phyloP scores from a whole-genome alignment of 208 protist species.

The Acanthamoeba quina region DNA sequence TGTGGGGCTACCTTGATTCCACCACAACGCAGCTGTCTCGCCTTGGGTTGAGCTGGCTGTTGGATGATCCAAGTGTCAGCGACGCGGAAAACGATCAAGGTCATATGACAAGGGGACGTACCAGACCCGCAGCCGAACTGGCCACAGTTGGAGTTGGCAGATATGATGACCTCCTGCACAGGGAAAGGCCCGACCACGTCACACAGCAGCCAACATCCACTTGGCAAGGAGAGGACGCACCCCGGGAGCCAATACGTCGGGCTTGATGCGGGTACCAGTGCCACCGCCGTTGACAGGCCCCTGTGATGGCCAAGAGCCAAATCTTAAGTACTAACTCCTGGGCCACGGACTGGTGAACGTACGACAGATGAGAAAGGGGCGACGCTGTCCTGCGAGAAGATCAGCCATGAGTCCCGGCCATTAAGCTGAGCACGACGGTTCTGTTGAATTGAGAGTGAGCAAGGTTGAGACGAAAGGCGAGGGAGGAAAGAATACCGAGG shows the following conservation, averaged over 20 bases:
- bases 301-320: neutral
- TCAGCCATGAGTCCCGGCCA: neutral
- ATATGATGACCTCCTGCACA: conserved; percentile 25
- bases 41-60: neutral
- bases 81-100: neutral
- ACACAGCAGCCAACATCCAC: too few species aligned
- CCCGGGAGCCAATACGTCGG: conserved; percentile 30
- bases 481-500: neutral
- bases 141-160: conserved; percentile 19
- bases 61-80: neutral
- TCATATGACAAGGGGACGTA: neutral
- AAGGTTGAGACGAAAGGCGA: neutral
- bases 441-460: neutral
- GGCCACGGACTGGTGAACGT: neutral
- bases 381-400: conserved; percentile 67
- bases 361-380: conserved; percentile 36
- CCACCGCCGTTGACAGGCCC: neutral
- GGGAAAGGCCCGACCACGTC: neutral
- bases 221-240: neutral
- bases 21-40: neutral
- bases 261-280: conserved; percentile 17
- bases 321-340: too few species aligned
- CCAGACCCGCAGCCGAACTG: neutral
- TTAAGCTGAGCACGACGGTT: neutral
- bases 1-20: conserved; percentile 5